phyloP scores from a whole-genome alignment of 192 early-diverging fungal species.

The Coemansia sp. region DNA sequence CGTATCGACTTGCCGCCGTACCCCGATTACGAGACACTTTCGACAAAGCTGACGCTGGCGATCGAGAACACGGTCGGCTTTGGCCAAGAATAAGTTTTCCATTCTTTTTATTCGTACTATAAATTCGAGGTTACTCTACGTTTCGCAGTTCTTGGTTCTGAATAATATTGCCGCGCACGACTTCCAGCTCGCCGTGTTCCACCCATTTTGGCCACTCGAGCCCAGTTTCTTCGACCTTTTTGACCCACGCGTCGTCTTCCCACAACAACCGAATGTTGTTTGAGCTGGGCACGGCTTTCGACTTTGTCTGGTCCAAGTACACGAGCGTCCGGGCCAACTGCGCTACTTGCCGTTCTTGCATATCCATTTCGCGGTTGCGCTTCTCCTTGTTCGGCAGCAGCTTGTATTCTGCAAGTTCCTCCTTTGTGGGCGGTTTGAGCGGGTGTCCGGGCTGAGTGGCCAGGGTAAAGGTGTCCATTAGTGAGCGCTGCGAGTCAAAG shows the following conservation, averaged over 20 bases:
- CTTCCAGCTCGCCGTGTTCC: slow-evolving; percentile 34
- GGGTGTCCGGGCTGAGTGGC: slow-evolving; percentile 33
- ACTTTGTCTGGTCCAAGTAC: slow-evolving; percentile 28
- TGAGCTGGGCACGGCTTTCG: slow-evolving; percentile 4
- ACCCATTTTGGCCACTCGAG: slow-evolving; percentile 43
- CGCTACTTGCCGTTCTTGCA: slow-evolving; percentile 40
- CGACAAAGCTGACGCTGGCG: slow-evolving; percentile 81
- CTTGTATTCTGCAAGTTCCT: neutral
- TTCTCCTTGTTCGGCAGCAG: slow-evolving; percentile 25
- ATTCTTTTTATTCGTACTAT: neutral
- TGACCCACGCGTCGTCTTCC: slow-evolving; percentile 35
- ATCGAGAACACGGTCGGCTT: slow-evolving; percentile 97
- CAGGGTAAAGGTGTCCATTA: slow-evolving; percentile 22
- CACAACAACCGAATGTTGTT: slow-evolving; percentile 26
- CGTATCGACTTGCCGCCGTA: slow-evolving; percentile 96
- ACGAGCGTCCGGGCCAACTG: slow-evolving; percentile 43
- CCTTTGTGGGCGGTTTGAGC: slow-evolving; percentile 7
- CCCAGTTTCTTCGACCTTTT: slow-evolving; percentile 23
- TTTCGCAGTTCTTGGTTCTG: slow-evolving; percentile 32
- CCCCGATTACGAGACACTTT: slow-evolving; percentile 72
- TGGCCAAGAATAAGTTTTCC: slow-evolving; percentile 68
- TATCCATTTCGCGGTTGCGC: slow-evolving; percentile 39
- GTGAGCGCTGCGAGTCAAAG: slow-evolving; percentile 24
- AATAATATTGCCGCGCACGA: slow-evolving; percentile 48
- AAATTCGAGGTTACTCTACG: neutral